These are phyloP conservation scores for Lodderomyces theae DNA, from an alignment of 1,139 yeast species.

Conservation along the genomic window DNA sequence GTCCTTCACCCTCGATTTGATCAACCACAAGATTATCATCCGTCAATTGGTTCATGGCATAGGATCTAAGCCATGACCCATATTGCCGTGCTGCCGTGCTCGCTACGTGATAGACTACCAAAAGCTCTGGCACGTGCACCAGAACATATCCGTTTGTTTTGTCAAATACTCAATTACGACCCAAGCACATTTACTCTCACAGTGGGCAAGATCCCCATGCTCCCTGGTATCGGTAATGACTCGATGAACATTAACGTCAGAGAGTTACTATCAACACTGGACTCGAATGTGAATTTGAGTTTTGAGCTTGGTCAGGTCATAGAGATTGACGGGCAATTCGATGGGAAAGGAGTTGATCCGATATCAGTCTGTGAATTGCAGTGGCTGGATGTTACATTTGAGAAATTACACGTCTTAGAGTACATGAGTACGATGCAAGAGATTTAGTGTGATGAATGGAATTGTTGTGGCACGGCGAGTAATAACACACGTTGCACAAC, in stretches of 20 bases:
- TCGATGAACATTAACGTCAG: not conserved
- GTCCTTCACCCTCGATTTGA: too few species aligned
- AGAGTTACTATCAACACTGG: not conserved
- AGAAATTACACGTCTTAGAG: not conserved
- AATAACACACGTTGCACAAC: too few species aligned
- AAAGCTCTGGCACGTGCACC: not conserved
- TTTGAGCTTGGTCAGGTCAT: slow-evolving; percentile 1
- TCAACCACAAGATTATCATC: too few species aligned
- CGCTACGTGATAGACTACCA: not conserved
- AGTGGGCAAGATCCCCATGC: slow-evolving; percentile 1
- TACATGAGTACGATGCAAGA: slow-evolving; percentile 4
- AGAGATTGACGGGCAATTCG: slow-evolving; percentile 1
- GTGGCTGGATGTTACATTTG: not conserved
- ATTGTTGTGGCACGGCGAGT: too few species aligned
- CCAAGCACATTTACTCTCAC: not conserved
- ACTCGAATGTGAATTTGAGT: not conserved
- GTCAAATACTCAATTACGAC: not conserved
- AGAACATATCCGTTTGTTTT: not conserved
- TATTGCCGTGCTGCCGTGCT: not conserved
- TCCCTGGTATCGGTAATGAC: not conserved
- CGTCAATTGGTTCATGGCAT: too few species aligned
- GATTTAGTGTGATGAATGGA: not conserved
- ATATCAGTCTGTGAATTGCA: not conserved
- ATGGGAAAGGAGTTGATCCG: slow-evolving; percentile 2
- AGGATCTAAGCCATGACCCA: not conserved